phyloP scores from a whole-genome alignment of 257 asterid species.

The Linaria vulgaris region DNA sequence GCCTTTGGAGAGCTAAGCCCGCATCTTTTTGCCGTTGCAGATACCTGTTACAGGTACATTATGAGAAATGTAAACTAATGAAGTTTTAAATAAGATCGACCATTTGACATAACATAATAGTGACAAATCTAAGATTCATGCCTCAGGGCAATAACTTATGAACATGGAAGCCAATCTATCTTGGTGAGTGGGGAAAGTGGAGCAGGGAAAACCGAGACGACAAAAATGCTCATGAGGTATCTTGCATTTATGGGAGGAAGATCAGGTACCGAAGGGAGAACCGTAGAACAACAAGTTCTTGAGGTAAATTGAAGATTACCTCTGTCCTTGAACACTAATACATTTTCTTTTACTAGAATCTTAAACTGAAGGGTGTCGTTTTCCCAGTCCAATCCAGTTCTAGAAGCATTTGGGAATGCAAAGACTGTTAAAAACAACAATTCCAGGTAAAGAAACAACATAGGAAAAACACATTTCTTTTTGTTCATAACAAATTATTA shows the following conservation, averaged over 20 bases:
- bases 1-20: slow-evolving; percentile 94
- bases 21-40: slow-evolving; percentile 97
- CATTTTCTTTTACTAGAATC: slow-evolving; percentile 19
- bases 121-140: slow-evolving; percentile 19
- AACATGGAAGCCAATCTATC: slow-evolving; percentile 89
- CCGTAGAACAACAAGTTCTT: slow-evolving; percentile 94
- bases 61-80: slow-evolving; percentile 2
- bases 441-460: slow-evolving; percentile 60
- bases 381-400: slow-evolving; percentile 87
- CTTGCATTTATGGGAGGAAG: slow-evolving; percentile 98
- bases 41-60: slow-evolving; percentile 75
- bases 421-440: slow-evolving; percentile 92
- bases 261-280: slow-evolving; percentile 84
- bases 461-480: neutral
- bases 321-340: slow-evolving; percentile 15
- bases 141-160: slow-evolving; percentile 78
- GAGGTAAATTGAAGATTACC: slow-evolving; percentile 58
- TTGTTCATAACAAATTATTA: slow-evolving; percentile 10
- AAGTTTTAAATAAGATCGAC: no score
- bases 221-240: slow-evolving; percentile 94
- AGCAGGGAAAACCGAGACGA: slow-evolving; percentile 96
- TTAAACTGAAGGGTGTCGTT: slow-evolving; percentile 23
- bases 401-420: slow-evolving; percentile 97
- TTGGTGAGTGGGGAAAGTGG: slow-evolving; percentile 99
- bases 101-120: no score